A percentile compares a stretch with the other conserved stretches of the same genome.
phyloP scores from a whole-genome alignment of 1,284 basidiomycete species.

The Pseudozyma flocculosa region DNA sequence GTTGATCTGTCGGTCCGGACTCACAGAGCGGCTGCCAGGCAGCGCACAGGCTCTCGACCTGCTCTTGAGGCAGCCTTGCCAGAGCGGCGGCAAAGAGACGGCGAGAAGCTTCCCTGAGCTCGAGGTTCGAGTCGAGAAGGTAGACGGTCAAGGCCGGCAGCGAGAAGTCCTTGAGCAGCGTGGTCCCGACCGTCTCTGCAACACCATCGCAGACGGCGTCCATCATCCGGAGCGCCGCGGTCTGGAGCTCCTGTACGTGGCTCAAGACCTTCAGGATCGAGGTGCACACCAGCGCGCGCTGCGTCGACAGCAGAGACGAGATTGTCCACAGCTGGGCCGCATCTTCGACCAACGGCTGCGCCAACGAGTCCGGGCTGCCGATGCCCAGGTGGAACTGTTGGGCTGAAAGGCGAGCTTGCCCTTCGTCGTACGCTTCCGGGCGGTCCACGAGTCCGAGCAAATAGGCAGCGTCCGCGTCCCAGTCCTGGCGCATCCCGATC shows the following conservation, averaged over 20 bases:
- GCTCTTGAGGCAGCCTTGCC: constrained; percentile 7
- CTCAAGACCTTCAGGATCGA: background rate
- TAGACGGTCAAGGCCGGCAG: constrained; percentile 70
- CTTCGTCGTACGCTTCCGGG: background rate
- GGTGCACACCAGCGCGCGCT: background rate
- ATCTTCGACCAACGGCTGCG: constrained; percentile 15
- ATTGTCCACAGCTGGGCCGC: constrained; percentile 1
- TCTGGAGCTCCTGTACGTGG: no score
- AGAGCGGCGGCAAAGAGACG: constrained; percentile 18
- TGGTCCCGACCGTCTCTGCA: no score
- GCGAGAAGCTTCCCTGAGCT: constrained; percentile 28
- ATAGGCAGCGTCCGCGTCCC: constrained; percentile 10
- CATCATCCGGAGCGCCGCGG: no score
- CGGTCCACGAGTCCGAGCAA: no score
- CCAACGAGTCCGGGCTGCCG: background rate
- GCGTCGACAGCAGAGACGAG: background rate
- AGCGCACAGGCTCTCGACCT: constrained; percentile 27
- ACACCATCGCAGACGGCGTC: no score
- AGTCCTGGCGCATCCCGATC: constrained; percentile 12
- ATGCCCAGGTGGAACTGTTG: background rate
- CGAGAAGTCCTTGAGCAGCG: constrained; percentile 61
- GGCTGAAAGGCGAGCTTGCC: constrained; percentile 11
- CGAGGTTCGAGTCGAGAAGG: constrained; percentile 20
- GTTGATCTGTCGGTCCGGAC: no score
- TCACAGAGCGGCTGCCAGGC: constrained; percentile 59